Evolutionary conservation across 805 yeast species (phyloP).

Genomic region (Spathaspora gorwiae): DNA sequence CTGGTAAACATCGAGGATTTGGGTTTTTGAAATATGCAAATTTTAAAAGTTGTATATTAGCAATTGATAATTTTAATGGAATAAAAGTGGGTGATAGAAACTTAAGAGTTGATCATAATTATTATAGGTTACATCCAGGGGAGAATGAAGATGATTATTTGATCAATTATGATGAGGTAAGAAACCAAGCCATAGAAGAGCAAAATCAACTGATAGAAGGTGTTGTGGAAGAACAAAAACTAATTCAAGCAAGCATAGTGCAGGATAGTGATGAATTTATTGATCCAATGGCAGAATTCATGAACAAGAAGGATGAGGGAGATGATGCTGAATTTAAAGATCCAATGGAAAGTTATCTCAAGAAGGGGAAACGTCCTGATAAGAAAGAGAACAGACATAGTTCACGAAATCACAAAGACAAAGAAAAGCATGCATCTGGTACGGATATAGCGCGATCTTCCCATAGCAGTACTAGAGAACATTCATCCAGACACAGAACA

Average conservation of each 20-base stretch:
- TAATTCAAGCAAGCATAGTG: conserved; percentile 1
- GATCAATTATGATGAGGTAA: conserved; percentile 19
- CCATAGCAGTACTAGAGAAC: too few species aligned
- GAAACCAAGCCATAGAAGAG: conserved; percentile 10
- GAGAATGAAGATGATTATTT: conserved; percentile 44
- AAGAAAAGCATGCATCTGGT: background rate
- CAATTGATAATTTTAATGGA: conserved; percentile 87
- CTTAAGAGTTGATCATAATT: conserved; percentile 66
- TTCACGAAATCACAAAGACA: conserved; percentile 1
- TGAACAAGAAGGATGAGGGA: conserved; percentile 16
- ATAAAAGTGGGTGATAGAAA: conserved; percentile 45
- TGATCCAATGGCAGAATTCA: conserved; percentile 22
- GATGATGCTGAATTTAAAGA: conserved; percentile 13
- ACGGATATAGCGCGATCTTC: background rate
- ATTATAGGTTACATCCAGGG: conserved; percentile 51
- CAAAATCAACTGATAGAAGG: conserved; percentile 1
- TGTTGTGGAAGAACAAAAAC: background rate
- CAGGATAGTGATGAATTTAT: conserved; percentile 13
- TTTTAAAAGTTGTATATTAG: conserved; percentile 72
- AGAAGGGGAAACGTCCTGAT: conserved; percentile 2
- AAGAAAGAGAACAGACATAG: conserved; percentile 6
- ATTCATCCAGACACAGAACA: background rate
- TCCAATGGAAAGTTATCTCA: conserved; percentile 16
- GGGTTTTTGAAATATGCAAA: conserved; percentile 82
- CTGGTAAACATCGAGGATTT: conserved; percentile 46